phyloP scores from a whole-genome alignment of 2,329 filamentous ascomycete genomes.

The Alternaria viburni region DNA sequence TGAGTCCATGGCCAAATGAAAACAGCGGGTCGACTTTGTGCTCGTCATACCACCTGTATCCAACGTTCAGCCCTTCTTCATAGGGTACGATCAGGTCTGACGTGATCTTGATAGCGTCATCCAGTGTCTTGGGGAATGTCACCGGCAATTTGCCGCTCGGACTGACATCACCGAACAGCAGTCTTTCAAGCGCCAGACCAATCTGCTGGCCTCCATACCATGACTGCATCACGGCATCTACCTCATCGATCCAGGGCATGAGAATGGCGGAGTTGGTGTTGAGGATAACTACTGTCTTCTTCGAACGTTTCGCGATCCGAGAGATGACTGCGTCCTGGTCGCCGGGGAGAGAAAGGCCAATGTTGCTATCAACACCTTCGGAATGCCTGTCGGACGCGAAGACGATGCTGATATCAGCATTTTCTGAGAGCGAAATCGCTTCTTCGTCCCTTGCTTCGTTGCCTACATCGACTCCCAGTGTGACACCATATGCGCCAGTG shows the following conservation, averaged over 20 bases:
- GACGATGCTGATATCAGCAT: neutral
- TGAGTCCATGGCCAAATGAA: slow-evolving; percentile 82
- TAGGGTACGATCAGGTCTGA: neutral
- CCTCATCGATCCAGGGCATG: slow-evolving; percentile 4
- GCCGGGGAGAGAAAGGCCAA: slow-evolving; percentile 2
- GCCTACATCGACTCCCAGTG: neutral
- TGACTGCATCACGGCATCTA: slow-evolving; percentile 2
- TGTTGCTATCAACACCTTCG: slow-evolving; percentile 5
- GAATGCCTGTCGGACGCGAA: slow-evolving; percentile 6
- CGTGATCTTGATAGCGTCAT: slow-evolving; percentile 62
- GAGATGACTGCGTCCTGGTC: slow-evolving; percentile 2
- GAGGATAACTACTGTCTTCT: neutral
- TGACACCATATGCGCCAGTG: neutral
- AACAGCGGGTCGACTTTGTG: slow-evolving; percentile 66
- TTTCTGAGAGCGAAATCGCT: neutral
- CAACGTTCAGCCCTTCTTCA: neutral
- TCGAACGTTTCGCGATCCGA: neutral
- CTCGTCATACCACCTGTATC: neutral
- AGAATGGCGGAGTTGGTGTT: neutral
- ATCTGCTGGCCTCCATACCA: slow-evolving; percentile 76
- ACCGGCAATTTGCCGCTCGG: slow-evolving; percentile 81
- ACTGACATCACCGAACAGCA: slow-evolving; percentile 77
- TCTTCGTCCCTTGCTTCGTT: neutral
- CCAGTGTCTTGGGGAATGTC: slow-evolving; percentile 73
- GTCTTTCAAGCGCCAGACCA: slow-evolving; percentile 75